A percentile compares a stretch with the other conserved stretches of the same genome.
phyloP scores from a whole-genome alignment of 2,329 filamentous ascomycete species.

The Onygenales sp. region DNA sequence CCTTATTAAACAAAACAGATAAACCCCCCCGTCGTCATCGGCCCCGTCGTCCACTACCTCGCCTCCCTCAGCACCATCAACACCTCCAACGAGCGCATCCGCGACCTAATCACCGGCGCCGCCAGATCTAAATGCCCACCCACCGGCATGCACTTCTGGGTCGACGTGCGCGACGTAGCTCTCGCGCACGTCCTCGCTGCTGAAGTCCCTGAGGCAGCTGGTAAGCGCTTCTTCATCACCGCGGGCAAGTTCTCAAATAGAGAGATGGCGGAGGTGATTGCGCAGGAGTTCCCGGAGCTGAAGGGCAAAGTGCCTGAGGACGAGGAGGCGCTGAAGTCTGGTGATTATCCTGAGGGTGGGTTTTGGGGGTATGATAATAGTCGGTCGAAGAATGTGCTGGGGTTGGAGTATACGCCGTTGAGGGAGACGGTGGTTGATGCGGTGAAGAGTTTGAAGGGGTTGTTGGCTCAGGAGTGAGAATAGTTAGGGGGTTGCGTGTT shows the following conservation, averaged over 20 bases:
- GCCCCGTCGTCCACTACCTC: slow-evolving; percentile 55
- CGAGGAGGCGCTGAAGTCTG: slow-evolving; percentile 19
- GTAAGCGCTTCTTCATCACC: slow-evolving; percentile 37
- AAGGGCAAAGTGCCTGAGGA: slow-evolving; percentile 31
- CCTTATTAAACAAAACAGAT: slow-evolving; percentile 1
- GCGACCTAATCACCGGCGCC: slow-evolving; percentile 54
- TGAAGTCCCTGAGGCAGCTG: slow-evolving; percentile 35
- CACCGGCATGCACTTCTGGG: slow-evolving; percentile 51
- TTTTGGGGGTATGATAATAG: slow-evolving; percentile 29
- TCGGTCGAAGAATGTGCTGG: slow-evolving; percentile 31
- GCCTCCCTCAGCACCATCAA: slow-evolving; percentile 57
- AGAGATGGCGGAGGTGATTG: slow-evolving; percentile 32
- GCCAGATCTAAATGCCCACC: slow-evolving; percentile 46
- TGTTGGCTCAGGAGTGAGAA: not conserved
- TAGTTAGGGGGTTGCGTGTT: too few species aligned
- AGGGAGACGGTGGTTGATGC: slow-evolving; percentile 13
- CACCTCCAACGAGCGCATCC: slow-evolving; percentile 61
- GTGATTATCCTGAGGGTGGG: slow-evolving; percentile 19
- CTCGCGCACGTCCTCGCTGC: slow-evolving; percentile 40
- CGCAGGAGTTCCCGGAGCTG: slow-evolving; percentile 34
- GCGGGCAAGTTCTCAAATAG: slow-evolving; percentile 34
- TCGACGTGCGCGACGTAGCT: slow-evolving; percentile 42
- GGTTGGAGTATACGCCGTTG: slow-evolving; percentile 26
- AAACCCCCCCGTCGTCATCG: slow-evolving; percentile 54
- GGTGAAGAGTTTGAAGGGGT: slow-evolving; percentile 11